Percentiles rank a stretch among this genome's conserved stretches.
Conservation (phyloP, 78 protist species). For the Andalucia godoyi region DNA sequence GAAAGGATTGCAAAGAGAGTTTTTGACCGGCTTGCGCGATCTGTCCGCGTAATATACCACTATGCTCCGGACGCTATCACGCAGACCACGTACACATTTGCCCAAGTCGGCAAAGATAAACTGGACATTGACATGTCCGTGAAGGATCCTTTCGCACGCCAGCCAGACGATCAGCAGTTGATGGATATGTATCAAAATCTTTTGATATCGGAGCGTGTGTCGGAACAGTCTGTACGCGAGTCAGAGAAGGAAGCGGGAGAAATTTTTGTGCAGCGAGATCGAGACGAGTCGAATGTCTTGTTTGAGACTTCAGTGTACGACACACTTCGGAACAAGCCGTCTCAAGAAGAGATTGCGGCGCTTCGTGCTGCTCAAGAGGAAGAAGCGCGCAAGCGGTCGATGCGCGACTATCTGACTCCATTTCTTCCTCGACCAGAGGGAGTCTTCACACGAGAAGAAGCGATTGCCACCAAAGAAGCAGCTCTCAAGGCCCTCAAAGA, state of each 20-base stretch:
- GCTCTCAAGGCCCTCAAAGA: constrained; percentile 27
- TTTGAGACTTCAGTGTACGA: constrained; percentile 4
- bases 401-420: not conserved
- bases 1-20: too few relatives aligned
- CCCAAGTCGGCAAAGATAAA: too few relatives aligned
- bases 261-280: not conserved
- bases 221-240: not conserved
- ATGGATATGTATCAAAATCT: not conserved
- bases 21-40: too few relatives aligned
- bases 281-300: not conserved
- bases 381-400: not conserved
- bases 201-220: not conserved
- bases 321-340: not conserved
- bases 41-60: too few relatives aligned
- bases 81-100: too few relatives aligned
- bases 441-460: not conserved
- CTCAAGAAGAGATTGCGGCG: not conserved
- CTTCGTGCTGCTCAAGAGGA: not conserved
- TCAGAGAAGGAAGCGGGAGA: not conserved
- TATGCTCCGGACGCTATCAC: too few relatives aligned
- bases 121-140: too few relatives aligned
- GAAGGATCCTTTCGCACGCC: not conserved
- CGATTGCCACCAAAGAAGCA: constrained; percentile 6
- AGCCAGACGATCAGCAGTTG: not conserved
- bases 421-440: too few relatives aligned